Percentiles rank a stretch among this genome's conserved stretches.
Conservation (phyloP, 805 yeast species). For the Saccharomycopsis malanga region DNA sequence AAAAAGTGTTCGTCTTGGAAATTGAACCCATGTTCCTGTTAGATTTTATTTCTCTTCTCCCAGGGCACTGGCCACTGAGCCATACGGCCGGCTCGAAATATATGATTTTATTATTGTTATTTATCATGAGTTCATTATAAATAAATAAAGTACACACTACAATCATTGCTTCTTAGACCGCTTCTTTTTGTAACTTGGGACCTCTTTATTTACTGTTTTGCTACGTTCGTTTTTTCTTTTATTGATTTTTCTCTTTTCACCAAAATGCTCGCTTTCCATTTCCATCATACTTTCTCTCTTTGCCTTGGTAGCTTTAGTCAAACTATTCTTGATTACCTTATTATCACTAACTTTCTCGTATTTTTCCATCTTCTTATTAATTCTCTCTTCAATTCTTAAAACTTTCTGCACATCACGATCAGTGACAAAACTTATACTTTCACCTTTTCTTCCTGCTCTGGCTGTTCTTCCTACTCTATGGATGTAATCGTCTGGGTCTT, state of each 20-base stretch:
- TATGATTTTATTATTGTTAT: too few species aligned
- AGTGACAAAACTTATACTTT: slow-evolving; percentile 71
- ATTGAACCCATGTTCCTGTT: too few species aligned
- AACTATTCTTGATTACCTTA: slow-evolving; percentile 62
- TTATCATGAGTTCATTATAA: too few species aligned
- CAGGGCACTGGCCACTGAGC: too few species aligned
- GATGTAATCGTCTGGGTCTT: slow-evolving; percentile 92
- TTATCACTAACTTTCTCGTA: slow-evolving; percentile 69
- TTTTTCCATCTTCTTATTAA: slow-evolving; percentile 71
- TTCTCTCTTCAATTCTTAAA: slow-evolving; percentile 79
- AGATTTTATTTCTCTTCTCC: too few species aligned
- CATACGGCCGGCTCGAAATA: too few species aligned
- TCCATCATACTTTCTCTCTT: slow-evolving; percentile 88
- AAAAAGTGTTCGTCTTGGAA: too few species aligned
- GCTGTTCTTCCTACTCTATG: slow-evolving; percentile 99
- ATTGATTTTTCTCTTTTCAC: slow-evolving; percentile 56
- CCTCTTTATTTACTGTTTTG: neutral
- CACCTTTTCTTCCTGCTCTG: slow-evolving; percentile 91
- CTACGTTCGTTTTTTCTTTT: slow-evolving; percentile 29
- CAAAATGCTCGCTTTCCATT: slow-evolving; percentile 87
- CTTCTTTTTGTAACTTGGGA: neutral
- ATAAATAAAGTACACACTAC: too few species aligned
- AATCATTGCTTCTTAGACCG: neutral
- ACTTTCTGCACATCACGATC: slow-evolving; percentile 80
- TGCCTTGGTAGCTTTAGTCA: slow-evolving; percentile 68